Evolutionary conservation across 2,329 filamentous ascomycete genomes (phyloP), one percentile per base, ranked within the genome.

Genomic region (Gremmenia infestans): DNA sequence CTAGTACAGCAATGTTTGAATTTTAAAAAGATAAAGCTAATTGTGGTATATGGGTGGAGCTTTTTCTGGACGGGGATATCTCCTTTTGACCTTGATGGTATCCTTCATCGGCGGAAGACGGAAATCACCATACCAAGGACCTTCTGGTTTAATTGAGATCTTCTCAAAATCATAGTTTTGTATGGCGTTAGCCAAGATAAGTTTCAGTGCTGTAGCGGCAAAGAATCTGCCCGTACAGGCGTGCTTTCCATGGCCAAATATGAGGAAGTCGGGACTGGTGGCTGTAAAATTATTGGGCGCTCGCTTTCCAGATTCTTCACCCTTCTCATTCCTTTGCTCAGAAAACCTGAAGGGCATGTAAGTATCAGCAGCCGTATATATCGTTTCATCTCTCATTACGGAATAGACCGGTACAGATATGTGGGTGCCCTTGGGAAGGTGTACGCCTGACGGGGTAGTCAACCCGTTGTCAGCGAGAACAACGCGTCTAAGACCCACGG

Each of bases 191-290:
- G 42, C 54, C 32, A 56, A 19, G 28, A 56, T 53, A 7, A 52
- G 25, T 35, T 56, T 56, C 28, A 56, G 17, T 35, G 53, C 50
- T 14, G 49, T 36, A 8, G 54, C 50, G 11, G 54, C 54, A 49
- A 53, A 56, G 46, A 53, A 50, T 9, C 50, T 42, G 17, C 54
- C 54, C 9, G 54, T 50, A 40, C 54, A 53, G 9, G 54, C 50
- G 36, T 56, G 54, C 25, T 37, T 51, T 17, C 54, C 54, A 36
- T 56, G 43, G 17, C 42, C 50, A 23, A 53, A 56, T 39, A 39
- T 39, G 12, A 39, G 15, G 15, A 39, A 39, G 5, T 39, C 36
- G 12, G 36, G 36, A 5, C 36, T 9, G 36, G 36, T 39, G 15
- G 36, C 15, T 5, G 36, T 39, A 39, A 39, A 39, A 14, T 12